Evolutionary conservation across 2,329 filamentous ascomycete species (phyloP).

Genomic region (Epicoccum sorghinum): DNA sequence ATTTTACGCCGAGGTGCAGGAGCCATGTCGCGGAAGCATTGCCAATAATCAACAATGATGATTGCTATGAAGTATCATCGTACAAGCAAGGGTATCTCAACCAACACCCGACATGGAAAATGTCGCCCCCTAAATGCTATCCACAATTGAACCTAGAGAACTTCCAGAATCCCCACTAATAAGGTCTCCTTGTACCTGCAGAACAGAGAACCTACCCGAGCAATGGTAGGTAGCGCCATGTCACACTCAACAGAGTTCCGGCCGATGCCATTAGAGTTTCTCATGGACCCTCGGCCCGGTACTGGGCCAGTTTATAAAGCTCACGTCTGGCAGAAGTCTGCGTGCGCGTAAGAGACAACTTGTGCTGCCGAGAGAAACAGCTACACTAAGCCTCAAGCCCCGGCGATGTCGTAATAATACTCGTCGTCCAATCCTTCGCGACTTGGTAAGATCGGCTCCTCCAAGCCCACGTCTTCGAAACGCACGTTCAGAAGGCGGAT

Average conservation of each 20-base stretch:
- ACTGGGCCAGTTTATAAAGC: not conserved
- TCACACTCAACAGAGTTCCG: constrained; percentile 9
- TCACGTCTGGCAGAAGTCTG: constrained; percentile 2
- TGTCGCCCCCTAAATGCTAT: constrained; percentile 1
- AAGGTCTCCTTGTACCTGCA: not conserved
- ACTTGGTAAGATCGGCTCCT: constrained; percentile 77
- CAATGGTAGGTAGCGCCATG: constrained; percentile 8
- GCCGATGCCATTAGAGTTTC: not conserved
- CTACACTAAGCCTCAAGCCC: constrained; percentile 27
- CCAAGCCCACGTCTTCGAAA: constrained; percentile 76
- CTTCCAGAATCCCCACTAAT: constrained; percentile 1
- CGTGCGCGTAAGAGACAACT: constrained; percentile 1
- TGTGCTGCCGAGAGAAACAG: constrained; percentile 12
- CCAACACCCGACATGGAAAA: constrained; percentile 11
- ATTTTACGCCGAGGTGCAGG: not conserved
- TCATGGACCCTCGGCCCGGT: not conserved
- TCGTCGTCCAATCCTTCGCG: constrained; percentile 88
- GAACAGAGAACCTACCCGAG: not conserved
- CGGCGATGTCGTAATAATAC: constrained; percentile 79
- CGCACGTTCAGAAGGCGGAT: constrained; percentile 90
- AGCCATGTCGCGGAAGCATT: constrained; percentile 7
- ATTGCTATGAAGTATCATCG: constrained; percentile 18
- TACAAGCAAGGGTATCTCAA: constrained; percentile 37
- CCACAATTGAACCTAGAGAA: not conserved
- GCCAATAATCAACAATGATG: constrained; percentile 12